phyloP scores from a whole-genome alignment of 352 stramenopile species.

The Globisporangium nunn region DNA sequence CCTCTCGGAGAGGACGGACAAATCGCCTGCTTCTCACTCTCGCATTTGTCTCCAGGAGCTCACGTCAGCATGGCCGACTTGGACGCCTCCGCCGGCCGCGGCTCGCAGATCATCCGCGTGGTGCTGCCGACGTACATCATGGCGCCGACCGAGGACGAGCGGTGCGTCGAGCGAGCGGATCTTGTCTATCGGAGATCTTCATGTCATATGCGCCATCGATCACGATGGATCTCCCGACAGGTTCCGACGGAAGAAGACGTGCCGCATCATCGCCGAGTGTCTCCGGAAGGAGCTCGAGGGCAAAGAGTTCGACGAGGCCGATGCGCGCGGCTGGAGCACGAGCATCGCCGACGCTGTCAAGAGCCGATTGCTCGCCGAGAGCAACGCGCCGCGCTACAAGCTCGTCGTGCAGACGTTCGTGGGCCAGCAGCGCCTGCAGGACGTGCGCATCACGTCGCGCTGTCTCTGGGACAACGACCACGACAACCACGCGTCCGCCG shows the following conservation, averaged over 20 bases:
- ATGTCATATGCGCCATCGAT: neutral
- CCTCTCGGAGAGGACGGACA: neutral
- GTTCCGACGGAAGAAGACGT: constrained; percentile 71
- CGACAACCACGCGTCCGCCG: constrained; percentile 90
- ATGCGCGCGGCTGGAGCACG: constrained; percentile 60
- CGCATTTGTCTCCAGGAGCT: neutral
- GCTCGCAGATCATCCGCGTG: constrained; percentile 69
- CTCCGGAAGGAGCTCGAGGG: constrained; percentile 59
- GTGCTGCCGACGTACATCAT: constrained; percentile 84
- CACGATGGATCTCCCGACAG: constrained; percentile 12
- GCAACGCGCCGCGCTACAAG: constrained; percentile 88
- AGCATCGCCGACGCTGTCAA: constrained; percentile 63
- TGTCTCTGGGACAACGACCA: constrained; percentile 92
- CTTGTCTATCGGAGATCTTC: neutral
- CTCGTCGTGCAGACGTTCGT: constrained; percentile 93
- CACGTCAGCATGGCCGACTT: constrained; percentile 37
- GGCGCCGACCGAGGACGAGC: constrained; percentile 69
- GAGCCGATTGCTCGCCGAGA: constrained; percentile 50
- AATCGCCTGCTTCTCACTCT: neutral
- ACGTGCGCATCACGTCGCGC: constrained; percentile 88
- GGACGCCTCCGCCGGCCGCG: constrained; percentile 29
- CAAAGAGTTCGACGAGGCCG: constrained; percentile 71
- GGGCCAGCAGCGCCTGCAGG: constrained; percentile 90
- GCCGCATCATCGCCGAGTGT: constrained; percentile 62
- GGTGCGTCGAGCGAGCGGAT: constrained; percentile 19